These are phyloP conservation scores for Cadophora malorum DNA, from an alignment of 2,329 filamentous ascomycete species.

Conservation along the genomic window DNA sequence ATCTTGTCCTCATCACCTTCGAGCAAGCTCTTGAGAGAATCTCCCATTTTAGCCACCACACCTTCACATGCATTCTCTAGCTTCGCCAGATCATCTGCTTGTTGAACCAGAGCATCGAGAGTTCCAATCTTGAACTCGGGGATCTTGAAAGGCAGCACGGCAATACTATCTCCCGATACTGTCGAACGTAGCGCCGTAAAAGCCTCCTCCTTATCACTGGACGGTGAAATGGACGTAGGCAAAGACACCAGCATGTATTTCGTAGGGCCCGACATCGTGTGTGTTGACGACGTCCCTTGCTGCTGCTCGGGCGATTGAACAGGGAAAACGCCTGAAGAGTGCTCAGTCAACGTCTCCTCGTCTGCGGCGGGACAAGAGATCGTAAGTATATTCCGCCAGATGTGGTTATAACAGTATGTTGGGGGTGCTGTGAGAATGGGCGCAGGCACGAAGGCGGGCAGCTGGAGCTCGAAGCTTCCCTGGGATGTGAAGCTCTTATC, in stretches of 20 bases:
- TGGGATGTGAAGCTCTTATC: constrained; percentile 16
- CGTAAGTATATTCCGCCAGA: background rate
- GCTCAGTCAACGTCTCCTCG: background rate
- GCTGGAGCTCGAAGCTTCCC: background rate
- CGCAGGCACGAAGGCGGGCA: background rate
- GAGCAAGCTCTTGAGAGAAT: constrained; percentile 43
- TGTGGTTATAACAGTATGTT: background rate
- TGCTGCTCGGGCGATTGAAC: constrained; percentile 3
- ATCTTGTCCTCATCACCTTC: constrained; percentile 52
- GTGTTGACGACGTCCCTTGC: constrained; percentile 23
- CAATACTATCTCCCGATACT: constrained; percentile 76
- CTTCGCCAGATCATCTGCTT: constrained; percentile 94
- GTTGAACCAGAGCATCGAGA: constrained; percentile 90
- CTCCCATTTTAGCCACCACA: constrained; percentile 80
- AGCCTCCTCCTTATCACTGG: constrained; percentile 80
- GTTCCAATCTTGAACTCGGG: constrained; percentile 98
- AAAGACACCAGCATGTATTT: constrained; percentile 91
- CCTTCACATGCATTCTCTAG: constrained; percentile 79
- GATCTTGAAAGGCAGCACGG: constrained; percentile 77
- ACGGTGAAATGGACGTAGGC: constrained; percentile 84
- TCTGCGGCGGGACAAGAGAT: background rate
- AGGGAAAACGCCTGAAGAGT: background rate
- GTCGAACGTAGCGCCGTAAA: constrained; percentile 76
- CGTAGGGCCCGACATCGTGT: constrained; percentile 41
- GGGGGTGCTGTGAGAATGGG: background rate